phyloP scores from a whole-genome alignment of 371 early-diverging fungal genomes.

The Entomophthora muscae region DNA sequence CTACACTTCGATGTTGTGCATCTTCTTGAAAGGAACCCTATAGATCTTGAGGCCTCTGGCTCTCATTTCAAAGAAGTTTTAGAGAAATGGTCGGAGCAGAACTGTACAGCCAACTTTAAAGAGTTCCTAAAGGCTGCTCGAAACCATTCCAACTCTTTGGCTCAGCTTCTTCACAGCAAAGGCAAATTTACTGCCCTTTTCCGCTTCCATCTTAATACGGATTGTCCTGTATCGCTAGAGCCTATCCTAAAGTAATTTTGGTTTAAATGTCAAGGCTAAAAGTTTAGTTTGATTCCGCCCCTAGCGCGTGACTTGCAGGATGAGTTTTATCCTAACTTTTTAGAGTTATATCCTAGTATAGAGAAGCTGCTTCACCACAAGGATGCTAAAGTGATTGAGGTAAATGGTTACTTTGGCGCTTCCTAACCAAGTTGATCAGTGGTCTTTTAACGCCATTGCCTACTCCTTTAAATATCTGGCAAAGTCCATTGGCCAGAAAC shows the following conservation, averaged over 20 bases:
- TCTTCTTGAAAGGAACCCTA: constrained; percentile 13
- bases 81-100: constrained; percentile 63
- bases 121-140: constrained; percentile 42
- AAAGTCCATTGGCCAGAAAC: constrained; percentile 39
- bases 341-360: constrained; percentile 33
- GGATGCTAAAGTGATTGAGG: constrained; percentile 60
- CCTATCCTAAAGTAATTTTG: constrained; percentile 50
- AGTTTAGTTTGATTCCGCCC: constrained; percentile 43
- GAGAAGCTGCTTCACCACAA: constrained; percentile 38
- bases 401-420: constrained; percentile 12
- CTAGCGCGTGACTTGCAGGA: constrained; percentile 81
- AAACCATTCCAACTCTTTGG: constrained; percentile 46
- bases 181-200: constrained; percentile 46
- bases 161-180: constrained; percentile 79
- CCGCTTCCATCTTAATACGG: constrained; percentile 37
- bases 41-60: constrained; percentile 24
- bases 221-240: constrained; percentile 41
- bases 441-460: constrained; percentile 71
- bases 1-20: constrained; percentile 53
- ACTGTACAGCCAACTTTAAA: constrained; percentile 63
- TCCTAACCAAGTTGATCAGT: constrained; percentile 19
- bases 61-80: constrained; percentile 73
- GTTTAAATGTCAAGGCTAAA: background rate
- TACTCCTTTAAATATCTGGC: constrained; percentile 78
- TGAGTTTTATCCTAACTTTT: constrained; percentile 72